Percentiles rank a stretch among this genome's conserved stretches.
phyloP scores from a whole-genome alignment of 163 green algal genomes.

The Chlorella variabilis region DNA sequence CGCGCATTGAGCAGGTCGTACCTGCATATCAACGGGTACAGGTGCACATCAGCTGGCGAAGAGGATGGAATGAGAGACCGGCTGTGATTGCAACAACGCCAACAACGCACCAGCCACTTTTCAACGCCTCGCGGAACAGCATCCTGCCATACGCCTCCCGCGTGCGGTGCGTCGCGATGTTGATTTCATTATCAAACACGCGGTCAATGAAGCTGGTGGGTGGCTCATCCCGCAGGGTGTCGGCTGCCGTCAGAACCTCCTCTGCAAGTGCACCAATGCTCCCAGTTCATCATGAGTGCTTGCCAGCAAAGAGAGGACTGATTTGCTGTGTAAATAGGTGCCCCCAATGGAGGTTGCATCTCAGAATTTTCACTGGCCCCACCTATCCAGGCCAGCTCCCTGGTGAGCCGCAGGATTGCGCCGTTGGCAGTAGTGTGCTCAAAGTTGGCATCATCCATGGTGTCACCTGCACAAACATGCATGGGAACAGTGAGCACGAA shows the following conservation, averaged over 20 bases:
- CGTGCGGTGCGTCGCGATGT: constrained; percentile 65
- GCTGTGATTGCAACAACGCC: too few species aligned
- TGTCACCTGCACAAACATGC: constrained; percentile 78
- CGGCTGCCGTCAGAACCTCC: constrained; percentile 23
- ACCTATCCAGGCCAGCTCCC: constrained; percentile 50
- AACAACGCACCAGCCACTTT: constrained; percentile 67
- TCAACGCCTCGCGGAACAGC: constrained; percentile 96
- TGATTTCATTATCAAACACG: constrained; percentile 95
- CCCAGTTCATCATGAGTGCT: too few species aligned
- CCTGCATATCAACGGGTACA: constrained; percentile 26
- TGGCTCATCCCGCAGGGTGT: constrained; percentile 39
- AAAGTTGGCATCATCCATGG: constrained; percentile 99
- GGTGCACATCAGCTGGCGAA: not conserved
- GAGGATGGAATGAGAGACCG: too few species aligned
- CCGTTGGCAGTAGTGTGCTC: constrained; percentile 91
- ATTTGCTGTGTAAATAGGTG: too few species aligned
- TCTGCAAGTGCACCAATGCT: too few species aligned
- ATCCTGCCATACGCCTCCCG: constrained; percentile 84
- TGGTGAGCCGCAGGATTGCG: constrained; percentile 88
- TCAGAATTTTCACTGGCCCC: constrained; percentile 31
- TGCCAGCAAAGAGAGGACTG: too few species aligned
- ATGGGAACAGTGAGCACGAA: not conserved
- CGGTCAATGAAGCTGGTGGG: constrained; percentile 79
- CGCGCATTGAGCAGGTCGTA: constrained; percentile 89
- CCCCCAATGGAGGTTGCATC: too few species aligned